A percentile compares a stretch with the other conserved stretches of the same genome.
Evolutionary conservation across 2,329 filamentous ascomycete genomes (phyloP).

Genomic region (Fusarium nematophilum): DNA sequence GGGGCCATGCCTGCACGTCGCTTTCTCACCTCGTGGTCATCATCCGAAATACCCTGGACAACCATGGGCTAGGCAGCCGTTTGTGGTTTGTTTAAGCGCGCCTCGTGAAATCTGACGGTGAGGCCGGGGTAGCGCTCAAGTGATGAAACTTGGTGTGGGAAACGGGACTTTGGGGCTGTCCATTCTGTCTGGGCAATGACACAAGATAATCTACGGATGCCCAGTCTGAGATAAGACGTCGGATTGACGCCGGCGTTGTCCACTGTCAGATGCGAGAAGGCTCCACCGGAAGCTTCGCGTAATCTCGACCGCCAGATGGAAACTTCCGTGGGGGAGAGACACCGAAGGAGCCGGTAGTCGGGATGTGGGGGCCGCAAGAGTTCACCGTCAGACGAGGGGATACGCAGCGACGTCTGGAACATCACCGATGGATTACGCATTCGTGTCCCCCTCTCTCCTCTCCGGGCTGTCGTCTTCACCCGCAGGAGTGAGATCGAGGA

Average conservation of each 20-base stretch:
- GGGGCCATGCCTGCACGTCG: conserved; percentile 15
- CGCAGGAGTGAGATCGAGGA: background rate
- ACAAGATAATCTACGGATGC: too few species aligned
- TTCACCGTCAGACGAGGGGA: background rate
- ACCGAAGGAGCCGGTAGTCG: conserved; percentile 25
- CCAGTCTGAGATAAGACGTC: conserved; percentile 6
- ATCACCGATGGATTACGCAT: background rate
- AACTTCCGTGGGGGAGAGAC: conserved; percentile 7
- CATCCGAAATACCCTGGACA: conserved; percentile 1
- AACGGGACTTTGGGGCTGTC: conserved; percentile 5
- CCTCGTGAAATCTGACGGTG: background rate
- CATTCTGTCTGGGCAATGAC: too few species aligned
- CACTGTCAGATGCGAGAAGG: background rate
- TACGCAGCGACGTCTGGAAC: background rate
- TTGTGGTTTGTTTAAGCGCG: conserved; percentile 14
- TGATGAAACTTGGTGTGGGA: background rate
- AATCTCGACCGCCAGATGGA: conserved; percentile 10
- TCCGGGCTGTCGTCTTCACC: too few species aligned
- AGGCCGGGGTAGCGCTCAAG: background rate
- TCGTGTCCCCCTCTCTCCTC: background rate
- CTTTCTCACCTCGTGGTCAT: too few species aligned
- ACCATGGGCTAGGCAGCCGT: conserved; percentile 33
- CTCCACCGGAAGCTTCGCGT: conserved; percentile 6
- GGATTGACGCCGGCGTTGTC: background rate
- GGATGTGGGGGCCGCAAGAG: conserved; percentile 21